Conservation (phyloP, 2,329 filamentous ascomycete species). For the Xenoacremonium recifei region DNA sequence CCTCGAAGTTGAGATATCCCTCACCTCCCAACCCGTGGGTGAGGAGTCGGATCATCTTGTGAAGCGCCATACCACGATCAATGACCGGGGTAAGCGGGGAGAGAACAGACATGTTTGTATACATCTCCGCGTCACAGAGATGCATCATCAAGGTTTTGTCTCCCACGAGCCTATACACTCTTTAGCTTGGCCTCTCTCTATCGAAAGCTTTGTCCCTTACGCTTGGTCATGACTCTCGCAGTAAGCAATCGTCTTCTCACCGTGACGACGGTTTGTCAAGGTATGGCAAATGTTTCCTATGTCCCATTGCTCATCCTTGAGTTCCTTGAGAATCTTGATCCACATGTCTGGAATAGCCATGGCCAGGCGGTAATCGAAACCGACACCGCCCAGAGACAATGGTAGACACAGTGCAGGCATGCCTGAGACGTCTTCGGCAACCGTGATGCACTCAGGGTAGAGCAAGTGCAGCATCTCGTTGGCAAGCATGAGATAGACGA, state of each 20-base stretch:
- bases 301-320: conserved; percentile 88
- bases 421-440: conserved; percentile 95
- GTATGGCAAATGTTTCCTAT: conserved; percentile 82
- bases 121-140: conserved; percentile 94
- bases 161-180: conserved; percentile 70
- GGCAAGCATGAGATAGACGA: conserved; percentile 93
- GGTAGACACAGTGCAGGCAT: conserved; percentile 96
- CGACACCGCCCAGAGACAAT: conserved; percentile 82
- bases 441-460: conserved; percentile 84
- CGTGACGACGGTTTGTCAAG: conserved; percentile 87
- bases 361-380: conserved; percentile 94
- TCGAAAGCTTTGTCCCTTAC: conserved; percentile 50
- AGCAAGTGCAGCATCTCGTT: conserved; percentile 94
- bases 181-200: conserved; percentile 17
- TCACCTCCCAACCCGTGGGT: conserved; percentile 92
- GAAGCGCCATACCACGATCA: conserved; percentile 84
- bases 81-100: conserved; percentile 84
- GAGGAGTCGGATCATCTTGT: conserved; percentile 96
- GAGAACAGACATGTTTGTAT: conserved; percentile 92
- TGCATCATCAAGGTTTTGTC: conserved; percentile 98
- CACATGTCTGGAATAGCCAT: conserved; percentile 99
- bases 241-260: conserved; percentile 98
- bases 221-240: conserved; percentile 97
- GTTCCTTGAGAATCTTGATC: conserved; percentile 97
- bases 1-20: conserved; percentile 97